Conservation (phyloP, 768 basidiomycete genomes). For the Lyophyllum semitale region DNA sequence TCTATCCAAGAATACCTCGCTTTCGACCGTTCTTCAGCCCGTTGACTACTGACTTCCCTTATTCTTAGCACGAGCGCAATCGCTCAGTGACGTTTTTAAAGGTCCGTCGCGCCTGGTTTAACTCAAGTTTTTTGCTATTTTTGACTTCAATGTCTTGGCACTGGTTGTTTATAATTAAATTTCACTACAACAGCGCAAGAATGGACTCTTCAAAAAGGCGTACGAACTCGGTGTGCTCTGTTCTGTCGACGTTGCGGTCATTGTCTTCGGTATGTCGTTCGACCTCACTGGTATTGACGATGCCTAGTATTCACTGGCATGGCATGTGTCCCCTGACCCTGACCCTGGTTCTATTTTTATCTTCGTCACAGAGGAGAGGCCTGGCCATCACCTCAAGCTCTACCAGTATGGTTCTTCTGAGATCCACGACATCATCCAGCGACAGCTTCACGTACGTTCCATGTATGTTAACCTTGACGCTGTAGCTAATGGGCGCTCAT, state of each 20-base stretch:
- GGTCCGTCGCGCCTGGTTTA: conserved; percentile 44
- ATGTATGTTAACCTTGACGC: neutral
- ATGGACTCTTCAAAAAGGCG: conserved; percentile 89
- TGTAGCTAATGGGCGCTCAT: conserved; percentile 6
- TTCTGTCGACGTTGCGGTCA: conserved; percentile 85
- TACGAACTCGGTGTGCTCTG: conserved; percentile 91
- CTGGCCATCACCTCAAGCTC: conserved; percentile 78
- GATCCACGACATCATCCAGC: conserved; percentile 67
- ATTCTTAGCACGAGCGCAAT: conserved; percentile 85
- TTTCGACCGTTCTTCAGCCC: conserved; percentile 1
- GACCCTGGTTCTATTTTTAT: conserved; percentile 46
- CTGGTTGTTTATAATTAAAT: conserved; percentile 34
- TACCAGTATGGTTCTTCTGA: conserved; percentile 81
- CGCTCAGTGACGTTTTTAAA: conserved; percentile 91
- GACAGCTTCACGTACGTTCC: conserved; percentile 51
- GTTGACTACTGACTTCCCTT: conserved; percentile 23
- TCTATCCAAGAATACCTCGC: conserved; percentile 24
- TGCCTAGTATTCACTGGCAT: conserved; percentile 1
- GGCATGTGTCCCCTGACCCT: conserved; percentile 1
- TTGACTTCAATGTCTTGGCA: conserved; percentile 52
- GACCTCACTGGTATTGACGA: conserved; percentile 4
- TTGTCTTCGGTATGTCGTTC: conserved; percentile 62
- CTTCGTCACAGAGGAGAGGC: conserved; percentile 66
- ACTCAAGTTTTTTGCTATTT: conserved; percentile 57
- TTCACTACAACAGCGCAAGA: conserved; percentile 65